Evolutionary conservation across 805 yeast species (phyloP).

Genomic region (Saccharomycopsis sp.): DNA sequence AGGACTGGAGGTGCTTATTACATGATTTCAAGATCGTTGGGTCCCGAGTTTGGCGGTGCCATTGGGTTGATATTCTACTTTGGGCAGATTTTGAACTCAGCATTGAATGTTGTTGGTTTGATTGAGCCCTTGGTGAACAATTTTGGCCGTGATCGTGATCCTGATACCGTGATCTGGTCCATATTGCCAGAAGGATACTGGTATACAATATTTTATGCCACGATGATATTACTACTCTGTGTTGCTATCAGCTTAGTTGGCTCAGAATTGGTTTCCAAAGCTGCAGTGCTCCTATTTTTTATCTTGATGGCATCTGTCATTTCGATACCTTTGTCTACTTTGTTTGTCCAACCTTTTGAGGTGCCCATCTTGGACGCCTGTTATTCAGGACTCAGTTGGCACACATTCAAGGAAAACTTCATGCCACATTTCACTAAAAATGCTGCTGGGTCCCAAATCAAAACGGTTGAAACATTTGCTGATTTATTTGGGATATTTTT

Average conservation of each 20-base stretch:
- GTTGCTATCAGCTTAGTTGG: slow-evolving; percentile 74
- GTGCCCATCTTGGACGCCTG: slow-evolving; percentile 35
- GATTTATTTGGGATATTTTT: slow-evolving; percentile 91
- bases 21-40: slow-evolving; percentile 90
- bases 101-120: slow-evolving; percentile 92
- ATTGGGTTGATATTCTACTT: slow-evolving; percentile 90
- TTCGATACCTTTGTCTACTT: slow-evolving; percentile 71
- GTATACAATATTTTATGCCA: slow-evolving; percentile 64
- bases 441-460: slow-evolving; percentile 79
- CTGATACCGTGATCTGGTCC: slow-evolving; percentile 42
- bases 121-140: slow-evolving; percentile 82
- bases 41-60: slow-evolving; percentile 98
- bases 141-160: slow-evolving; percentile 46
- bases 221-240: slow-evolving; percentile 59
- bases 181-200: slow-evolving; percentile 62
- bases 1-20: slow-evolving; percentile 98
- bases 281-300: slow-evolving; percentile 68
- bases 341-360: slow-evolving; percentile 56
- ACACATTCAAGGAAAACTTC: slow-evolving; percentile 55
- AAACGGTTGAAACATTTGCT: slow-evolving; percentile 62
- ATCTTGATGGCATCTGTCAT: slow-evolving; percentile 61
- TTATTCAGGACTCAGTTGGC: slow-evolving; percentile 71
- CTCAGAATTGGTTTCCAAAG: slow-evolving; percentile 67
- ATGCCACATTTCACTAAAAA: slow-evolving; percentile 77
- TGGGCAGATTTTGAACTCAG: slow-evolving; percentile 88